A percentile compares a stretch with the other conserved stretches of the same genome.
Conservation (phyloP, 2,329 filamentous ascomycete species). For the Cordyceps cateniannulata region DNA sequence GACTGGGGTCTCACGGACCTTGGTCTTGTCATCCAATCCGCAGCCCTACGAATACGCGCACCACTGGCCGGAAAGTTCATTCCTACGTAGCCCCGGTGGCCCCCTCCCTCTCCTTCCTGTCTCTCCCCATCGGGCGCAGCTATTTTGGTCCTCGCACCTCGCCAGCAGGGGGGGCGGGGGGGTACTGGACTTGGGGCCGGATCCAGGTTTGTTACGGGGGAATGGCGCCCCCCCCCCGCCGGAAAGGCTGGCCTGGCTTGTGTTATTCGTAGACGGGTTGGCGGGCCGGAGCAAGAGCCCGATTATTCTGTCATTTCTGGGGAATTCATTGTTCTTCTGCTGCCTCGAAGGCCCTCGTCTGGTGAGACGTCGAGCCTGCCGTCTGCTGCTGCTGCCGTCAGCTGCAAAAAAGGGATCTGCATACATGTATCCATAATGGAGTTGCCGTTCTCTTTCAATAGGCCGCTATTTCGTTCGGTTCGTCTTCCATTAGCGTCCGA, state of each 20-base stretch:
- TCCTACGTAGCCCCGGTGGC: background rate
- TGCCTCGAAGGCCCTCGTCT: background rate
- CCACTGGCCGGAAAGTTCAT: background rate
- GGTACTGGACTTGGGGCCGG: too few species aligned
- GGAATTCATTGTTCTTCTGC: background rate
- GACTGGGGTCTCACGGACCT: background rate
- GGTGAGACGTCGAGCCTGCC: background rate
- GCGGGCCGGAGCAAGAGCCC: constrained; percentile 2
- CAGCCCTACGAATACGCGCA: constrained; percentile 1
- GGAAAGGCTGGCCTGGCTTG: background rate
- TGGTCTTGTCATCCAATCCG: background rate
- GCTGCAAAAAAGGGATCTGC: background rate
- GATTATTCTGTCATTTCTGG: background rate
- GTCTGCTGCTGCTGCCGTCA: background rate
- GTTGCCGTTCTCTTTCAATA: too few species aligned
- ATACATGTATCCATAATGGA: background rate
- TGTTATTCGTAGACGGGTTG: background rate
- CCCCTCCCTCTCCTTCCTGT: too few species aligned
- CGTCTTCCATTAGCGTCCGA: background rate
- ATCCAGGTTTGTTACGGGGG: background rate
- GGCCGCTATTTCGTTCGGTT: background rate
- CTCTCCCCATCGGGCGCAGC: background rate
- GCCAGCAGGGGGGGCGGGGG: background rate
- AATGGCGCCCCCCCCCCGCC: too few species aligned
- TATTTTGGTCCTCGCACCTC: constrained; percentile 6